Evolutionary conservation across 129 eudicot species (phyloP), one percentile per base, ranked within the genome.

Genomic region (Helichrysum umbraculigerum): DNA sequence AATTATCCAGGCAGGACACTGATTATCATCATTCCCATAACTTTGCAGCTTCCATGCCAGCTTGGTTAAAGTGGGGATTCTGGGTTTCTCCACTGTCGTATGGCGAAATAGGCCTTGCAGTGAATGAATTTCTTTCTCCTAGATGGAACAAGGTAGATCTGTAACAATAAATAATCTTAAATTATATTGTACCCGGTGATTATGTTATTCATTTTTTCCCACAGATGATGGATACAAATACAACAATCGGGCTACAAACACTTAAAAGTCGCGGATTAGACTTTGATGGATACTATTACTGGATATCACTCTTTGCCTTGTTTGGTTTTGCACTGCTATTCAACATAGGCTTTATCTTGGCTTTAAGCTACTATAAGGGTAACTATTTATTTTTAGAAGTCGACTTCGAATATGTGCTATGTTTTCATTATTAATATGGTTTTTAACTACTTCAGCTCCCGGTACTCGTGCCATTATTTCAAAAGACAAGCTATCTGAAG

Each of bases 231-330:
- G 52, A 86, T 17, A 78, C 87, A 33, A 84, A 88, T 78, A 82
- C 79, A 68, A 88, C 91, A 19, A 63, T 91, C 41, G 97, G 97
- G 68, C 47, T 42, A 50, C 79, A 81, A 85, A 80, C 81, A 25
- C 97, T 88, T 76, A 84, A 86, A 72, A 74, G 77, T 66, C 91
- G 88, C 14, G 94, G 94, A 39, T 77, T 91, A 64, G 78, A 82
- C 79, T 91, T 84, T 52, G 85, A 74, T 29, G 81, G 59, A 74
- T 67, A 85, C 82, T 68, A 75, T 57, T 78, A 33, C 68, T 88
- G 97, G 97, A 78, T 88, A 81, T 88, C 97, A 65, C 71, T 87
- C 69, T 88, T 83, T 54, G 88, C 90, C 73, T 73, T 91, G 59
- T 61, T 88, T n/a, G 90, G 87, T 21, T 79, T 88, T 41, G 65